Evolutionary conservation across 2,329 filamentous ascomycete genomes (phyloP).

Genomic region (Calonectria henricotiae): DNA sequence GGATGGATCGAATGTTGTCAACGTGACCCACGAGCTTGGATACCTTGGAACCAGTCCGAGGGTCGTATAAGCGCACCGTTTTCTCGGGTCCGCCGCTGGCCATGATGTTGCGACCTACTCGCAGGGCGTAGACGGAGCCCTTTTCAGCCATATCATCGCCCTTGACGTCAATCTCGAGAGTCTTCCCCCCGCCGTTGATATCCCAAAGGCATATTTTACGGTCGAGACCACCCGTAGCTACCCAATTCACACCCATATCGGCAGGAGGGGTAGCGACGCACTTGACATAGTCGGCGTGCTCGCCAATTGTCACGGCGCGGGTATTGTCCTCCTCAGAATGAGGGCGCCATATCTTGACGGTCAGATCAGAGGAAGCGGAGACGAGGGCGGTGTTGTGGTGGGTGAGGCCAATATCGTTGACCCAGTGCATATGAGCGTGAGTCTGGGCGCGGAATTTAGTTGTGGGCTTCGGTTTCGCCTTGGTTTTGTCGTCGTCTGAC

Average conservation of each 20-base stretch:
- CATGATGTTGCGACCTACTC: conserved; percentile 84
- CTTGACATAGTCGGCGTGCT: conserved; percentile 97
- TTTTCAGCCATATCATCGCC: conserved; percentile 91
- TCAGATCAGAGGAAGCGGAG: conserved; percentile 93
- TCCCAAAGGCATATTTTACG: conserved; percentile 96
- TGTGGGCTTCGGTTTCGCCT: conserved; percentile 62
- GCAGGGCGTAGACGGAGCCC: conserved; percentile 94
- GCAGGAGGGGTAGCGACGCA: conserved; percentile 83
- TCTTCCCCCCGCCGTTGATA: conserved; percentile 88
- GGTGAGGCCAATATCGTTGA: conserved; percentile 91
- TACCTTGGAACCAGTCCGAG: conserved; percentile 88
- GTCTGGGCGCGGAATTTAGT: conserved; percentile 75
- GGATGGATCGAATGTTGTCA: conserved; percentile 91
- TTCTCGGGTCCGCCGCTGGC: conserved; percentile 96
- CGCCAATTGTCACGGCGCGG: conserved; percentile 81
- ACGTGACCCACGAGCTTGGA: conserved; percentile 98
- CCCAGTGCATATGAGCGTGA: conserved; percentile 93
- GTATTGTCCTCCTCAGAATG: conserved; percentile 72
- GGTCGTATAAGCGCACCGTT: conserved; percentile 93
- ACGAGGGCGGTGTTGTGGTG: conserved; percentile 85
- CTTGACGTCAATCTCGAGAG: conserved; percentile 86
- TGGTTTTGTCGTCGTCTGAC: conserved; percentile 53
- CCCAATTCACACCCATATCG: conserved; percentile 81
- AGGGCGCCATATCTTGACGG: conserved; percentile 94
- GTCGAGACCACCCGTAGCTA: conserved; percentile 94